phyloP scores from a whole-genome alignment of 1,284 basidiomycete species.

The Bondarzewia mesenterica region DNA sequence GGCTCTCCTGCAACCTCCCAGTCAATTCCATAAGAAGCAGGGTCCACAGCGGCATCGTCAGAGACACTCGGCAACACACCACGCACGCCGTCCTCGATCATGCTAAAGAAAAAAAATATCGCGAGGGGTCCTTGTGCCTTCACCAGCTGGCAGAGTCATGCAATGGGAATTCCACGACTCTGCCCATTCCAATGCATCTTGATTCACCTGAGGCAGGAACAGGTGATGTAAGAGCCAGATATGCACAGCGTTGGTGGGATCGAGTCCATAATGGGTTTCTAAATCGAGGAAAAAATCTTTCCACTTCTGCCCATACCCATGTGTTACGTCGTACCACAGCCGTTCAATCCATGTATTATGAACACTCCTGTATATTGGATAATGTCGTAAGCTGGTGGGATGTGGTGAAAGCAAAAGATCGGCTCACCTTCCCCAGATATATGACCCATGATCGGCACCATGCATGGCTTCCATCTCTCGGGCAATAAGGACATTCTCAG shows the following conservation, averaged over 20 bases:
- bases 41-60: background rate
- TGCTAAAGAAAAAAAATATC: constrained; percentile 14
- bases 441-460: constrained; percentile 20
- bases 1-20: constrained; percentile 10
- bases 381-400: constrained; percentile 1
- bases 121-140: constrained; percentile 5
- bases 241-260: constrained; percentile 11
- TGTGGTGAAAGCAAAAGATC: background rate
- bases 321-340: constrained; percentile 28
- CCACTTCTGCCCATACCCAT: constrained; percentile 19
- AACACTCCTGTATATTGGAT: constrained; percentile 11
- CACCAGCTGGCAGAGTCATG: constrained; percentile 9
- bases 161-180: constrained; percentile 20
- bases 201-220: constrained; percentile 13
- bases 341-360: constrained; percentile 28
- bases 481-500: constrained; percentile 23
- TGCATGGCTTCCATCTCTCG: constrained; percentile 19
- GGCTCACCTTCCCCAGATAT: constrained; percentile 28
- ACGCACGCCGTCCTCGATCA: constrained; percentile 8
- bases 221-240: constrained; percentile 21
- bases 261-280: constrained; percentile 14
- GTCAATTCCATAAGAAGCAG: constrained; percentile 12
- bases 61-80: background rate
- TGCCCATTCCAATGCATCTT: constrained; percentile 14
- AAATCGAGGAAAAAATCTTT: constrained; percentile 20